Base-by-base conservation (phyloP, 208 protist species). In the Perkinsela sp. region DNA sequence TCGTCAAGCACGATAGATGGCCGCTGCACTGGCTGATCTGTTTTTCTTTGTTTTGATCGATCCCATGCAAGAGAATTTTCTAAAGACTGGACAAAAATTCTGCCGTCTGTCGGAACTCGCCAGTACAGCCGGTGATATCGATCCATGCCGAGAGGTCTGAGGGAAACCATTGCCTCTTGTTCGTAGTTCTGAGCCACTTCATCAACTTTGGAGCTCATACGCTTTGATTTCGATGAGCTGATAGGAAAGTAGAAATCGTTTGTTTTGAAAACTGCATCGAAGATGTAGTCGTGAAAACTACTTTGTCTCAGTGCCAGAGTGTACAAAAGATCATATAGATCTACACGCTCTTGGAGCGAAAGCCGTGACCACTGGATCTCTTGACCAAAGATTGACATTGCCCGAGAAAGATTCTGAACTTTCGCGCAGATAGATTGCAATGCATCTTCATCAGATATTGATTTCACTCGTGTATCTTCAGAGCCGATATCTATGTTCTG, bases 81-180 rank as follows among this genome's bases (percentile, higher is more conserved):
- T 28, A 78, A 83, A n/a, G 76, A 77, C 67, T 92, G 87, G 31
- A 92, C 87, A 31, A 74, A 69, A 15, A 92, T 70, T 48, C 72
- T 68, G 0, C 79, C 74, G 57, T 87, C 78, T 32, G 88, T 71
- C 13, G 87, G 87, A 67, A 92, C 86, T 1, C 82, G 79, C 85
- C 87, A 92, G 76, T 87, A 92, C 28, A 92, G 70, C 22, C 87
- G 83, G 1, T 76, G 73, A 71, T 85, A 90, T 32, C 87, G 87
- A 70, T 92, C 87, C 77, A 80, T 82, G 22, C 87, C 87, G 29
- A 92, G 72, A 0, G 87, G 84, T 31, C 75, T 71, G 31, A 92
- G 76, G 31, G 22, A 57, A 57, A 22, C 22, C 40, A 57, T n/a
- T 57, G 40, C 40, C n/a, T n/a, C n/a, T n/a, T n/a, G n/a, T n/a